These are phyloP conservation scores for Pythium periplocum DNA, from an alignment of 352 stramenopile genomes.

Conservation along the genomic window DNA sequence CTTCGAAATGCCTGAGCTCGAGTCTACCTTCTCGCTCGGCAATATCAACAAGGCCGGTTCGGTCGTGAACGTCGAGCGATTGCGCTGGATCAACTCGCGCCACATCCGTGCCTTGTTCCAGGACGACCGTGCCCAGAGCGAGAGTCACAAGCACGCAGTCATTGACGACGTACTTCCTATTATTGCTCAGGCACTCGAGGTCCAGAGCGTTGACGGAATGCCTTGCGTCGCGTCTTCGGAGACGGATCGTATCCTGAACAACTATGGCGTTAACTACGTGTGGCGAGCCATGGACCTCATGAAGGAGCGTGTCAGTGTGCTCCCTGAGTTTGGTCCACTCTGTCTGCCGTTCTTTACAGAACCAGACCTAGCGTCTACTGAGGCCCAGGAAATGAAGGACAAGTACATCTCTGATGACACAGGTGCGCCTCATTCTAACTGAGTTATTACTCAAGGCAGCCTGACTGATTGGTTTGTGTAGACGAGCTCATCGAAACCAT, in stretches of 20 bases:
- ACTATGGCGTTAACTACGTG: slow-evolving; percentile 65
- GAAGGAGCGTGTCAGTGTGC: slow-evolving; percentile 79
- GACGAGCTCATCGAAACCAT: slow-evolving; percentile 53
- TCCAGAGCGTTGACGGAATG: slow-evolving; percentile 17
- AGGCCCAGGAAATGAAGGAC: slow-evolving; percentile 56
- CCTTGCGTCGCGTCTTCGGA: slow-evolving; percentile 13
- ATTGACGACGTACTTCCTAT: slow-evolving; percentile 66
- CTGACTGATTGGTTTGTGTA: slow-evolving; percentile 2
- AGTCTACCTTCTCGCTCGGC: slow-evolving; percentile 77
- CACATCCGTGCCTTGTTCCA: slow-evolving; percentile 80
- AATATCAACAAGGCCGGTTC: slow-evolving; percentile 87
- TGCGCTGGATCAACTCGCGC: slow-evolving; percentile 88
- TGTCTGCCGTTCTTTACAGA: slow-evolving; percentile 66
- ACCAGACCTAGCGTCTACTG: slow-evolving; percentile 44
- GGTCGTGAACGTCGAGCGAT: slow-evolving; percentile 80
- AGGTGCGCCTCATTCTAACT: slow-evolving; percentile 4
- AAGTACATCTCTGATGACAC: slow-evolving; percentile 74
- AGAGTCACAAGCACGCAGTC: slow-evolving; percentile 33
- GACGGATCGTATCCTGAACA: slow-evolving; percentile 30
- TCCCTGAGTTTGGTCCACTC: slow-evolving; percentile 76
- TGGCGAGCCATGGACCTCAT: slow-evolving; percentile 77
- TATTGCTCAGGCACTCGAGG: slow-evolving; percentile 41
- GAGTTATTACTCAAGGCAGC: too few relatives aligned
- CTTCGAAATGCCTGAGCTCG: slow-evolving; percentile 92
- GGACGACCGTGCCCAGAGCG: slow-evolving; percentile 28